phyloP scores from a whole-genome alignment of 768 basidiomycete genomes.

The Tylopilus sp. region DNA sequence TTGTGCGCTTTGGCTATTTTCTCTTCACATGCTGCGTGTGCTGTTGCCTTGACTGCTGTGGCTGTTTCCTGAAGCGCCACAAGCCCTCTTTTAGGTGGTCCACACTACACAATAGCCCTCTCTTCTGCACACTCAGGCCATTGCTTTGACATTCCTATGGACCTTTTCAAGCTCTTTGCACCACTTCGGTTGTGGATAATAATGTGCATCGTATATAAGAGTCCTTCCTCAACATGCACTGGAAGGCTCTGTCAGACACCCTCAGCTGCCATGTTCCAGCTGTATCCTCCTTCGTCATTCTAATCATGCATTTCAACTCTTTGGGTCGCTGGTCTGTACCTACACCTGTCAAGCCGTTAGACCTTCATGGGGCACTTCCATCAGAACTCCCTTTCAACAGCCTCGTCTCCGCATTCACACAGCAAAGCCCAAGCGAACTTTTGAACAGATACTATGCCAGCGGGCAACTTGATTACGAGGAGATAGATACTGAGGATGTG shows the following conservation, averaged over 20 bases:
- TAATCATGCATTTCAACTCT: constrained; percentile 3
- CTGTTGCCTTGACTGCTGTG: constrained; percentile 1
- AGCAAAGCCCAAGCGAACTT: constrained; percentile 6
- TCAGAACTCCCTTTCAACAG: no score
- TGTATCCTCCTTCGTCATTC: neutral
- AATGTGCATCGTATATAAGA: constrained; percentile 1
- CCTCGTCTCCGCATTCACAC: no score
- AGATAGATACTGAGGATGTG: no score
- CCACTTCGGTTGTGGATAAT: neutral
- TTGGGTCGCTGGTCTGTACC: neutral
- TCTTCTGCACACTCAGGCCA: neutral
- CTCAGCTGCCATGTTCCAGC: neutral
- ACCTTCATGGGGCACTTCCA: no score
- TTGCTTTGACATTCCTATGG: constrained; percentile 5
- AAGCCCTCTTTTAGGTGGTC: neutral
- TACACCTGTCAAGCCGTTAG: neutral
- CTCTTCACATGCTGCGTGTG: neutral
- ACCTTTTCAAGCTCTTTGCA: neutral
- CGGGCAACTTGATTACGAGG: no score
- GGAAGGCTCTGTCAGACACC: neutral
- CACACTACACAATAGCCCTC: neutral
- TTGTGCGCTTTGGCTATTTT: neutral
- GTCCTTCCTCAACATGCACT: neutral
- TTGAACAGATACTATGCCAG: no score
- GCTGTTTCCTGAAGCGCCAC: neutral